Evolutionary conservation across 345 rosid species (phyloP), one percentile per base, ranked within the genome.

Genomic region (Melaleuca quinquenervia): DNA sequence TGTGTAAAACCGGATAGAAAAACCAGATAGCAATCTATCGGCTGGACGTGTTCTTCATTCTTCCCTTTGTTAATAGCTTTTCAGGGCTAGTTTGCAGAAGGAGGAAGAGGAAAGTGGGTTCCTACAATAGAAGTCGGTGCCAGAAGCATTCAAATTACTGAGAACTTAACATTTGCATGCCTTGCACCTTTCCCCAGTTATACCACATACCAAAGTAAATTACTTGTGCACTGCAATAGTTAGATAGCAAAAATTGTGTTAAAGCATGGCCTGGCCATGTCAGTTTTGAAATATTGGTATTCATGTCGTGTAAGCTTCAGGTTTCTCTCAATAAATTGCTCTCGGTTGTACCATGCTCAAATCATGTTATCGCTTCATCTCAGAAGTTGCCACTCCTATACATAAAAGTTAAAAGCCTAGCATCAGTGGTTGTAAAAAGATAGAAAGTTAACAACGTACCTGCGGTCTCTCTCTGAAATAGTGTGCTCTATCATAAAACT

Each of bases 401-500:
- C 80, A 56, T 83, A 84, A 21, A 55, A 86, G 29, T 54, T 29
- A 13, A 26, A 29, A 70, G 78, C 78, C 6, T 70, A 18, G 18
- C 78, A 70, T 2, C 45, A 15, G 6, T 78, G 52, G 55, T 45
- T 16, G 56, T 70, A 22, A 70, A 32, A 9, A 70, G 78, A 70
- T 70, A 18, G 5, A 82, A 74, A 27, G 85, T 84, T 50, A 70
- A 41, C n/a, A 50, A 86, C 82, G 89, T 91, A 97, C 99, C 99
- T 97, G 89, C 98, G 98, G 87, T 97, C 99, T 90, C 97, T 97
- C 90, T 97, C 99, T 51, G 98, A 94, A 87, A 93, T 91, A 50
- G 99, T 93, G 91, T 96, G 99, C 85, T 96, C 99, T 87, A 97
- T 91, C 87, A 97, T 91, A 85, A 95, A 95, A 92, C 90, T 83